Base-by-base conservation (phyloP, 2,329 filamentous ascomycete genomes). In the Colletotrichum paranaense region DNA sequence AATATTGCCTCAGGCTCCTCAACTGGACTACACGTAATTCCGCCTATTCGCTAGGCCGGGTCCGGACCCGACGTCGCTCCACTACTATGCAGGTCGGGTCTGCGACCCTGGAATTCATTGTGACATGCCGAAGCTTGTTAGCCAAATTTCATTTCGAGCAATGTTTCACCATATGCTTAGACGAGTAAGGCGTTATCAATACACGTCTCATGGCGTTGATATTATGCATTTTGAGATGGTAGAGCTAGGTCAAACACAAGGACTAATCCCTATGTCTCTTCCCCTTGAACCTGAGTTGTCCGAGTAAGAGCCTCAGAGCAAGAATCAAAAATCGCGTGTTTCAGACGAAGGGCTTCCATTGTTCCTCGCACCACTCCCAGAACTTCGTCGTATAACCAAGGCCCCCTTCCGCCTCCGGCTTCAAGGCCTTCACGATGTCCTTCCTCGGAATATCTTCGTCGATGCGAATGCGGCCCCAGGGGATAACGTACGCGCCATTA, bases 281-380 rank as follows among this genome's bases (percentile, higher is more conserved):
- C 16, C 38, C 14, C 7, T 42, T 42, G 2, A 38, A 6, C 14
- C 30, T 9, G 5, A 12, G 16, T 19, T 19, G 38, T 19, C 16
- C 19, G 38, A 19, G 38, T 16, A 16, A 19, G 38, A 6, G 38
- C 5, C 38, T 35, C 11, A 12, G 32, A 35, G 38, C 38, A 19
- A 42, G 16, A 19, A 16, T 19, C 9, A 11, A 35, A 35, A 35
- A 35, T 12, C 26, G 26, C 26, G 26, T 26, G 26, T 5, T 35
- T 35, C 46, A 67, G 4, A 62, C 8, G 22, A 67, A 67, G n/a
- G 59, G 32, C n/a, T 32, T 65, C 60, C 67, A 66, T n/a, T 71
- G 68, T 52, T 76, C 62, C 58, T 77, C 76, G 35, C 77, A 82
- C 77, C 80, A 80, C 32, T 78, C 76, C 80, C 81, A 81, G 38